Percentiles rank a stretch among this genome's conserved stretches.
phyloP scores from a whole-genome alignment of 78 protist genomes.

The Isochrysis galbana region DNA sequence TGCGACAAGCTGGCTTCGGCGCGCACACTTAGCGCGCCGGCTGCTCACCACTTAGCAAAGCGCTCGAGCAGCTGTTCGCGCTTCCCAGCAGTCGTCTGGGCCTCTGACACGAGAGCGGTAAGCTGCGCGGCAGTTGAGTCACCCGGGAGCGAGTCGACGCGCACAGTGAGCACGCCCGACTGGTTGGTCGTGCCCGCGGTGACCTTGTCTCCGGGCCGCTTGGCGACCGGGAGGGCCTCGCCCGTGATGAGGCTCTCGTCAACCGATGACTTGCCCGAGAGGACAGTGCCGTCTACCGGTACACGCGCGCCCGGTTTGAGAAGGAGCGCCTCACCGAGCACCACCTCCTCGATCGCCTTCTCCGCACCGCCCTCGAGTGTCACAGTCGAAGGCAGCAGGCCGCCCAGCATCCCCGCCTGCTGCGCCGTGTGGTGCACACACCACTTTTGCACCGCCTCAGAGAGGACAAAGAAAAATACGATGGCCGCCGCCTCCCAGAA shows the following conservation, averaged over 20 bases:
- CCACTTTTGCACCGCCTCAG: not conserved
- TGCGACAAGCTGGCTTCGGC: too few species aligned
- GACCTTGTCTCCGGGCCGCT: not conserved
- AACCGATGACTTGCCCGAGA: not conserved
- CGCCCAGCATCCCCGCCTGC: not conserved
- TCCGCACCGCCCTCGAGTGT: not conserved
- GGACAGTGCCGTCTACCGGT: not conserved
- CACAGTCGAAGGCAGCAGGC: not conserved
- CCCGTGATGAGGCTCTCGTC: not conserved
- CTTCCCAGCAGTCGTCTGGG: not conserved
- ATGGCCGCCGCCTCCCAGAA: not conserved
- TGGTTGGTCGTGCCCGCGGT: not conserved
- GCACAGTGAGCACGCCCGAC: not conserved
- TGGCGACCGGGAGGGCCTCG: not conserved
- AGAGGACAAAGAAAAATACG: not conserved
- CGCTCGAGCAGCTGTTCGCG: conserved; percentile 8
- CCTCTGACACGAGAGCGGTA: not conserved
- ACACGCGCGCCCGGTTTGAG: not conserved
- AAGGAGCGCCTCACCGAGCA: not conserved
- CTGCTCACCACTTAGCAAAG: not conserved
- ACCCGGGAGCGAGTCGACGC: not conserved
- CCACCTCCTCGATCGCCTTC: not conserved
- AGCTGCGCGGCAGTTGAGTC: not conserved
- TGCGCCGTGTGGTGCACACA: conserved; percentile 14
- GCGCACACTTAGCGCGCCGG: too few species aligned